Evolutionary conservation across 768 basidiomycete genomes (phyloP).

Genomic region (Boletus patriciae): DNA sequence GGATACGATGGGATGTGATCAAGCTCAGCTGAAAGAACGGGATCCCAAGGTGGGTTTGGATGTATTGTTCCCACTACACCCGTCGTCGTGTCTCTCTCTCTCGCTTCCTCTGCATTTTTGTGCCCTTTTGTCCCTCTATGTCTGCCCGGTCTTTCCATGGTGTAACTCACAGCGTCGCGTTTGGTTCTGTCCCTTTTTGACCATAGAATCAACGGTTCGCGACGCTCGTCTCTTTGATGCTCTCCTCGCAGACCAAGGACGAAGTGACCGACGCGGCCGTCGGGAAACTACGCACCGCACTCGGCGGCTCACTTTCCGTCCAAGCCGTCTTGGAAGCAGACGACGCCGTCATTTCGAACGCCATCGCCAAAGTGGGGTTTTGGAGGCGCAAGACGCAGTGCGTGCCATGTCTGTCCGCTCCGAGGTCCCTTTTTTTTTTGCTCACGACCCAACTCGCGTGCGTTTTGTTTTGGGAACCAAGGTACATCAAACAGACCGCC

Average conservation of each 20-base stretch:
- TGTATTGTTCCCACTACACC: not conserved
- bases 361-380: slow-evolving; percentile 90
- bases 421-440: not conserved
- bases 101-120: no score
- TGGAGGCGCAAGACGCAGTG: slow-evolving; percentile 87
- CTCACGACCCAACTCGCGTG: not conserved
- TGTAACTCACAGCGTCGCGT: not conserved
- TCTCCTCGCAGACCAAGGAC: slow-evolving; percentile 95
- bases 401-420: slow-evolving; percentile 21
- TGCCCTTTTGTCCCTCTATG: not conserved
- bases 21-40: slow-evolving; percentile 59
- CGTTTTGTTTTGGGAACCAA: slow-evolving; percentile 28
- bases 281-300: slow-evolving; percentile 60
- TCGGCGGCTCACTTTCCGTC: slow-evolving; percentile 81
- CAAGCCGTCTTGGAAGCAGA: slow-evolving; percentile 67
- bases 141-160: not conserved
- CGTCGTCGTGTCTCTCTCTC: no score
- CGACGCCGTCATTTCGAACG: slow-evolving; percentile 60
- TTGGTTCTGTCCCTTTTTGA: no score
- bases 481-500: slow-evolving; percentile 76
- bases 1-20: slow-evolving; percentile 88
- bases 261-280: slow-evolving; percentile 83
- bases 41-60: slow-evolving; percentile 58
- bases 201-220: slow-evolving; percentile 69
- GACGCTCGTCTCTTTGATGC: slow-evolving; percentile 89